phyloP scores from a whole-genome alignment of 176 grass and related monocot genomes.

The Eremochloa ophiuroides region DNA sequence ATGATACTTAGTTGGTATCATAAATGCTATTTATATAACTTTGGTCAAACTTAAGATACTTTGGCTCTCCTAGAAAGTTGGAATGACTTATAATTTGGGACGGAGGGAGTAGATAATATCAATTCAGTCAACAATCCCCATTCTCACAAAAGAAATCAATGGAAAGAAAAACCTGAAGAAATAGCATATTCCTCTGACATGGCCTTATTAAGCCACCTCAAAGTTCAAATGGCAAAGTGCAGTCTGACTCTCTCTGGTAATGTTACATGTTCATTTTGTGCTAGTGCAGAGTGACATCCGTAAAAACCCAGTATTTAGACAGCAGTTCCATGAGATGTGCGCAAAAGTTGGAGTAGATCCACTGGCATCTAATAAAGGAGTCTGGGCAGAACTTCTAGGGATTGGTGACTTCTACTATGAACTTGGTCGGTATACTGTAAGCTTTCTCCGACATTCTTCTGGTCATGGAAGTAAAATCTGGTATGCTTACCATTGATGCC shows the following conservation, averaged over 20 bases:
- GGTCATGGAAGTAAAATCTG: not conserved
- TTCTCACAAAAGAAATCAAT: not conserved
- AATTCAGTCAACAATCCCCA: not conserved
- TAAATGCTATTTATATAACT: too few relatives aligned
- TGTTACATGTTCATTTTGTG: slow-evolving; percentile 1
- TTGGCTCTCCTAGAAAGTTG: too few relatives aligned
- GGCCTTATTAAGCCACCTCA: not conserved
- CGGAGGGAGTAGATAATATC: too few relatives aligned
- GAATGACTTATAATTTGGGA: too few relatives aligned
- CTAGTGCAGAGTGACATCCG: slow-evolving; percentile 88
- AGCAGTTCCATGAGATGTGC: slow-evolving; percentile 99
- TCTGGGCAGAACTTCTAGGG: slow-evolving; percentile 93
- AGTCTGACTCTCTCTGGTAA: not conserved
- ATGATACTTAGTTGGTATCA: too few relatives aligned
- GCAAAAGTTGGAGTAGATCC: slow-evolving; percentile 97
- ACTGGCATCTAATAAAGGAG: slow-evolving; percentile 92
- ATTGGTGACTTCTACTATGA: slow-evolving; percentile 99
- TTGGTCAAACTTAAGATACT: too few relatives aligned
- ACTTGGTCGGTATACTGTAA: slow-evolving; percentile 56
- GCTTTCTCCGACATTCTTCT: not conserved
- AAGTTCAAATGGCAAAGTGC: not conserved
- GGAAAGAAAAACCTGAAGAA: not conserved
- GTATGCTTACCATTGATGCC: slow-evolving; percentile 17
- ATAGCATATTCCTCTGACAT: not conserved
- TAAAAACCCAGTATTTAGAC: slow-evolving; percentile 90